These are phyloP conservation scores for Crithidia bombi DNA, from an alignment of 208 protist genomes.

Conservation along the genomic window DNA sequence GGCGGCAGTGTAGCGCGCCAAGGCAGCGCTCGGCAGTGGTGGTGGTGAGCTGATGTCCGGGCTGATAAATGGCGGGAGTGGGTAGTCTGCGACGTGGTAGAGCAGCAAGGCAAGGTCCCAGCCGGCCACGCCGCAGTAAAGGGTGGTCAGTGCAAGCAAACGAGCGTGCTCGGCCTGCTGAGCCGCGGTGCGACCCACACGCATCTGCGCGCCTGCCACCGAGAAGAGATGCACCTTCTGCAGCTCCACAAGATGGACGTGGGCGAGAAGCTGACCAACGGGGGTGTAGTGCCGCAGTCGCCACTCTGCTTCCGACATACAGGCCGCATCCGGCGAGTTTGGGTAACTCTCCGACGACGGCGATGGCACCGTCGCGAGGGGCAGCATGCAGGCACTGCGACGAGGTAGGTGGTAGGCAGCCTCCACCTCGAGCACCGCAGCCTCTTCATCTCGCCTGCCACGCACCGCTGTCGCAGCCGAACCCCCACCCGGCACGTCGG, in stretches of 20 bases:
- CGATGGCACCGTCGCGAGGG: neutral
- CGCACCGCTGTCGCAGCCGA: neutral
- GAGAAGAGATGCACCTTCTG: constrained; percentile 66
- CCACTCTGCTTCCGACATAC: constrained; percentile 54
- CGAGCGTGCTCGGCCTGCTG: constrained; percentile 57
- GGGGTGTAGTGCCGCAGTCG: constrained; percentile 58
- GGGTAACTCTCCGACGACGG: neutral
- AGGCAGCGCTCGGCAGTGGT: constrained; percentile 20
- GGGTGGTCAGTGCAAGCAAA: constrained; percentile 42
- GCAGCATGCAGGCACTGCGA: neutral
- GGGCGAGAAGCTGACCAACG: constrained; percentile 60
- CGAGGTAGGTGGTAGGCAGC: constrained; percentile 11
- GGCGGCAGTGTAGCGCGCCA: constrained; percentile 51
- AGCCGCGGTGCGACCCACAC: constrained; percentile 50
- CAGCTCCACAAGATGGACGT: constrained; percentile 38
- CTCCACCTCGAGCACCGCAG: constrained; percentile 23
- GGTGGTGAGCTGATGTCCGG: constrained; percentile 2
- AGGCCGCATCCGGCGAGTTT: neutral
- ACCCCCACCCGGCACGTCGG: neutral
- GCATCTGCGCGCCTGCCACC: constrained; percentile 53
- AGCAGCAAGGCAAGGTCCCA: constrained; percentile 45
- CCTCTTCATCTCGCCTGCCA: constrained; percentile 31
- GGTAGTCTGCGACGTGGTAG: constrained; percentile 57
- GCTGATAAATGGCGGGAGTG: constrained; percentile 13
- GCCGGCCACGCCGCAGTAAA: constrained; percentile 45